Conservation (phyloP, 495 filamentous ascomycete genomes). For the Glarea lozoyensis region DNA sequence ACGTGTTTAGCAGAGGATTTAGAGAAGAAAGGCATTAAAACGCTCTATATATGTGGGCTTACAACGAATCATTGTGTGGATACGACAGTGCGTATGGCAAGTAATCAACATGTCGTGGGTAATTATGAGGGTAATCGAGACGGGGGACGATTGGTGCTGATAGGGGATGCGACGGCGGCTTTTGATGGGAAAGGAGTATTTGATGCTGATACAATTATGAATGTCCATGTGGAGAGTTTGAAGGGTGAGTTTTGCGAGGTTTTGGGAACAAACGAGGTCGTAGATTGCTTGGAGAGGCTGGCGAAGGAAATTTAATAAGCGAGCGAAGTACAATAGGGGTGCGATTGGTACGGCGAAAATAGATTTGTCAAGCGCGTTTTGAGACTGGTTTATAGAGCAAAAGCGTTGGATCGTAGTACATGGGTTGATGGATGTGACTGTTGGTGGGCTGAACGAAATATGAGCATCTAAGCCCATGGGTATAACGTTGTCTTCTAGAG, state of each 20-base stretch:
- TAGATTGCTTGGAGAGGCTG: background rate
- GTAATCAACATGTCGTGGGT: conserved; percentile 37
- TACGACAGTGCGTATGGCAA: conserved; percentile 40
- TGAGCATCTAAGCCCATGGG: no score
- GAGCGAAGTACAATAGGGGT: no score
- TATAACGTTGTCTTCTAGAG: no score
- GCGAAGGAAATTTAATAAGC: no score
- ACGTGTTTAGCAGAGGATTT: conserved; percentile 33
- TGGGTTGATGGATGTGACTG: no score
- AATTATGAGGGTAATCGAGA: conserved; percentile 20
- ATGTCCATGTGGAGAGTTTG: conserved; percentile 36
- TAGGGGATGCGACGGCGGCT: conserved; percentile 40
- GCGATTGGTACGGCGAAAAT: no score
- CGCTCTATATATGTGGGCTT: conserved; percentile 32
- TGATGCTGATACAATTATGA: conserved; percentile 39
- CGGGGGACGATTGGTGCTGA: conserved; percentile 32
- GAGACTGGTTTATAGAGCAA: no score
- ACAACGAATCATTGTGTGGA: conserved; percentile 45
- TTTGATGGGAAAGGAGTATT: conserved; percentile 26
- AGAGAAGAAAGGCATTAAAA: conserved; percentile 25
- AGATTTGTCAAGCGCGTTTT: no score
- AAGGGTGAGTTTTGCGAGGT: conserved; percentile 38
- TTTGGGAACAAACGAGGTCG: conserved; percentile 28
- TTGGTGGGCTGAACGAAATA: no score
- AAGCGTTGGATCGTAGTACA: no score